A percentile compares a stretch with the other conserved stretches of the same genome.
Evolutionary conservation across 345 rosid species (phyloP).

Genomic region (Dimocarpus longan): DNA sequence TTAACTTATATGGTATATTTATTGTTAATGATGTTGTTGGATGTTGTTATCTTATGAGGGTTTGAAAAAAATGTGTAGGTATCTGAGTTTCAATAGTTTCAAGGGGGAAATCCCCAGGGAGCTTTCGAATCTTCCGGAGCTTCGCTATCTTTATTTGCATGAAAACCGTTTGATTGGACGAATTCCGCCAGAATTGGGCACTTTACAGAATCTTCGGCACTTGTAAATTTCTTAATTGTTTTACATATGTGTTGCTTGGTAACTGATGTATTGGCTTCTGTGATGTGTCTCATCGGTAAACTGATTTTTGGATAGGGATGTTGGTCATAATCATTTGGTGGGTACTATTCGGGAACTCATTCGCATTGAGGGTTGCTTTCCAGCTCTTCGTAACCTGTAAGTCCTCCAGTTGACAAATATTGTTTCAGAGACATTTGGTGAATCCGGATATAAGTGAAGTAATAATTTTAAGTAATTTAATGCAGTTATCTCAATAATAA

Average conservation of each 20-base stretch:
- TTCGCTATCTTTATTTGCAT: constrained; percentile 86
- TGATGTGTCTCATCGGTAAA: background rate
- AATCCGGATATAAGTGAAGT: constrained; percentile 1
- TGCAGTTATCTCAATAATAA: constrained; percentile 84
- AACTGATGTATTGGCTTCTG: constrained; percentile 8
- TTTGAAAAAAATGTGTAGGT: constrained; percentile 45
- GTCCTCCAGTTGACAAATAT: constrained; percentile 18
- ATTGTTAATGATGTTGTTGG: background rate
- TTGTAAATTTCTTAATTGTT: constrained; percentile 31
- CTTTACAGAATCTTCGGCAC: constrained; percentile 63
- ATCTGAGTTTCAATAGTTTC: constrained; percentile 89
- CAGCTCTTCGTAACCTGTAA: constrained; percentile 89
- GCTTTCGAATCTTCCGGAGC: constrained; percentile 85
- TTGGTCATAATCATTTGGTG: constrained; percentile 88
- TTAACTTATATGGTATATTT: background rate
- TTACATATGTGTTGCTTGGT: background rate
- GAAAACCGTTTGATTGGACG: constrained; percentile 86
- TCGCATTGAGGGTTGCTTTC: constrained; percentile 83
- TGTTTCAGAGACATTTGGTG: background rate
- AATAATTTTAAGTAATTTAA: constrained; percentile 11
- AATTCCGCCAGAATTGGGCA: constrained; percentile 82
- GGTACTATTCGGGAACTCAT: constrained; percentile 93
- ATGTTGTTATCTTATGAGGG: background rate
- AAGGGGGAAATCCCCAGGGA: constrained; percentile 93
- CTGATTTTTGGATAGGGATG: constrained; percentile 56